Evolutionary conservation across 805 yeast species (phyloP), one percentile per base, ranked within the genome.

Genomic region (Nakazawaea sp.): DNA sequence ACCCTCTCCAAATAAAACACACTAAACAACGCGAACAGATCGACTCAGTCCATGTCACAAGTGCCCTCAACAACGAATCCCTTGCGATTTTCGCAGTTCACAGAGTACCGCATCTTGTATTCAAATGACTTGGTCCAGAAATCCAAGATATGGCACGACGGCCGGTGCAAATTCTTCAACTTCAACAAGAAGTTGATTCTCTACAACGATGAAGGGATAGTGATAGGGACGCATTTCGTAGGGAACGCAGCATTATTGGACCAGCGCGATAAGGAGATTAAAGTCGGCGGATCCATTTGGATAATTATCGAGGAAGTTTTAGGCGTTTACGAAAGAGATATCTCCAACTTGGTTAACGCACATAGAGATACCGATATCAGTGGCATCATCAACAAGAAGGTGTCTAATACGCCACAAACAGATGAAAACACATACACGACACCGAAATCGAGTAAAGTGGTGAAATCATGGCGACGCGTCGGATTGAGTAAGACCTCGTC

Each of bases 141-240:
- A 41, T 62, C 59, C 32, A 72, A 73, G 46, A 55, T 55, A 41
- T 74, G 79, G 79, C 58, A 58, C 38, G 81, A 74, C 46, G 79
- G 79, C 1, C 56, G 48, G 9, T 48, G 72, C 37, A 58, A 59
- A 38, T 61, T 55, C 48, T 74, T 67, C 48, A 64, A 62, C 44
- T 60, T 70, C 46, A 74, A 74, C 50, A 64, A 64, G 30, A 71
- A 72, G 46, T 39, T 72, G 9, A 68, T 69, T 36, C 51, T 73
- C 16, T 55, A 50, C 33, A 64, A 62, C 42, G 66, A 59, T 7
- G 41, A 42, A n/a, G 38, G 41, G 13, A 32, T 52, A 17, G 49
- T 53, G 23, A 46, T 67, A 7, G 47, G 43, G 30, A 43, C 47
- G 1, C 55, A 50, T 33, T 56, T 56, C 38, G 52, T 65, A 25